Percentiles rank a stretch among this genome's conserved stretches.
These are phyloP conservation scores for Cryptosporidium andersoni DNA, from an alignment of 169 alveolate genomes.

Conservation along the genomic window DNA sequence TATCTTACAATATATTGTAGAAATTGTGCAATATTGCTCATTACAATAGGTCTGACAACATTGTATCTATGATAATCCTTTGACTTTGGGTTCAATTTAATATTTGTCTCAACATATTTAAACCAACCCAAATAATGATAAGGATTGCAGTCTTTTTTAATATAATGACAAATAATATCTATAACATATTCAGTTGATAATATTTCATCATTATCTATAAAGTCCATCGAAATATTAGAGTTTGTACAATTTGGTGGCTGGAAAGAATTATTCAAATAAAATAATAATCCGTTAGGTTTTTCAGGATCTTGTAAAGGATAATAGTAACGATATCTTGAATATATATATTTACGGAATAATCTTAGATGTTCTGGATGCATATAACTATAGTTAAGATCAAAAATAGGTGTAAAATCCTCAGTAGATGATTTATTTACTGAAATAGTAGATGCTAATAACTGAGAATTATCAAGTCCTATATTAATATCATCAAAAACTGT, in stretches of 20 bases:
- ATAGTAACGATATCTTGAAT: background rate
- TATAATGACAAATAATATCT: conserved; percentile 53
- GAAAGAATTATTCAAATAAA: too few relatives aligned
- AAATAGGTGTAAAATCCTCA: background rate
- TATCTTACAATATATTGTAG: background rate
- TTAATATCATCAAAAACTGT: background rate
- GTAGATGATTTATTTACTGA: background rate
- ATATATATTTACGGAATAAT: conserved; percentile 22
- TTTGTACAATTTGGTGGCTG: too few relatives aligned
- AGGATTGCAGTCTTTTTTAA: conserved; percentile 41
- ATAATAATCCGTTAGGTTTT: background rate
- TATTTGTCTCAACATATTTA: conserved; percentile 21
- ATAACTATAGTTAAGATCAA: conserved; percentile 39
- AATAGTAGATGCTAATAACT: background rate
- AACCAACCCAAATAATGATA: conserved; percentile 62
- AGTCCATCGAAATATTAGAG: too few relatives aligned
- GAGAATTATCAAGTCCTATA: background rate
- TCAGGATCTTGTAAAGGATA: conserved; percentile 5
- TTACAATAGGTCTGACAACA: conserved; percentile 27
- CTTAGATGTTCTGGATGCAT: conserved; percentile 60
- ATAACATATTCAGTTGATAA: conserved; percentile 23
- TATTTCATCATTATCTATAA: background rate
- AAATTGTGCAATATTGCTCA: conserved; percentile 9
- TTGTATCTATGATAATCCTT: conserved; percentile 7
- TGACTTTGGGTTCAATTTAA: background rate